Evolutionary conservation across 148 eudicot genomes (phyloP), one percentile per base, ranked within the genome.

Genomic region (Chenopodium formosanum): DNA sequence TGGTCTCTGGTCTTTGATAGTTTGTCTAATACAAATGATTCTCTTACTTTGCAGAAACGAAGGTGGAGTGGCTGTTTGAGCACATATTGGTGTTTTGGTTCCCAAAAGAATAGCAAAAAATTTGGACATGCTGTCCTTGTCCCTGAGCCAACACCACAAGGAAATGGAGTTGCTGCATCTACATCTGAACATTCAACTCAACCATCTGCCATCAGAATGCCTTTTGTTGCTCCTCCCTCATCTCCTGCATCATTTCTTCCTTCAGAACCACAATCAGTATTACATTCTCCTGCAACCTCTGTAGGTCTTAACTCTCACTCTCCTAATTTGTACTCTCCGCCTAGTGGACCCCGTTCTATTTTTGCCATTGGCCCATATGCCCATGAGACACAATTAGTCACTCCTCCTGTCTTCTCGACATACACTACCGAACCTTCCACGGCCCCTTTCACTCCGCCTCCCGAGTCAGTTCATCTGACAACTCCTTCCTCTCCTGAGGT

Each of bases 401-500:
- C 99, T 14, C 99, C 99, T 31, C 99, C 99, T 0, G 94, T 90
- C 47, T 96, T 96, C 90, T 96, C 99, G n/a, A 89, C 97, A 16
- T 92, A 85, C 79, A 94, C 92, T 8, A 96, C 98, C 6, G 97
- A 96, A 83, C 99, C 99, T 12, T 92, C 97, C 2, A 96, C 99
- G 16, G 97, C 99, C 73, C 98, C 99, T 50, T 92, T 85, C 47
- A 96, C 99, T 52, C 99, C 99, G 76, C 99, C 99, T 19, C 98
- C 99, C 0, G 99, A 94, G 79, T 92, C 99, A 6, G 86, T 91
- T 80, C 98, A 94, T 79, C 80, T 96, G 74, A 96, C 99, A 4
- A 96, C 95, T 69, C 99, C 99, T 63, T 96, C 99, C 73, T 96
- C 99, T 11, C 99, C 99, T 0, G 99, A 96, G 87, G 99, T 96